phyloP scores from a whole-genome alignment of 805 yeast species.

The Candida qinlingensis region DNA sequence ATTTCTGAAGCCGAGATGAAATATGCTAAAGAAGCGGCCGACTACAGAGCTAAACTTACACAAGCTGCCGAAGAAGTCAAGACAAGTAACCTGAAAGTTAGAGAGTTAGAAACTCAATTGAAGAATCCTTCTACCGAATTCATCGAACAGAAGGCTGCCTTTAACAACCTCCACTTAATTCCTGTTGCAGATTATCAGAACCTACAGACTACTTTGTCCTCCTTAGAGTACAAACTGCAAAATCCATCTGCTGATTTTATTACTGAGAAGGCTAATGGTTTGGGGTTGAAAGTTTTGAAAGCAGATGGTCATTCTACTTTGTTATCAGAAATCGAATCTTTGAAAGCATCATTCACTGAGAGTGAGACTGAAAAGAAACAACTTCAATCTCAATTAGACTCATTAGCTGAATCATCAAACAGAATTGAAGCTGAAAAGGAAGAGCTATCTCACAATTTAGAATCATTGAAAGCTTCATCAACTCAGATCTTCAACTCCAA shows the following conservation, averaged over 20 bases:
- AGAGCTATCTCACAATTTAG: background rate
- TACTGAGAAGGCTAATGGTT: slow-evolving; percentile 10
- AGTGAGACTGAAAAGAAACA: background rate
- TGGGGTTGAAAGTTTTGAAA: slow-evolving; percentile 12
- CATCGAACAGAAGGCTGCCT: slow-evolving; percentile 25
- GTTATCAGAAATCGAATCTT: slow-evolving; percentile 4
- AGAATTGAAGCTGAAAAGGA: background rate
- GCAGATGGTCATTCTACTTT: slow-evolving; percentile 8
- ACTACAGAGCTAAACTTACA: slow-evolving; percentile 17
- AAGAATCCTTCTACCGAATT: slow-evolving; percentile 28
- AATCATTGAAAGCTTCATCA: background rate
- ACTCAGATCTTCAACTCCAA: slow-evolving; percentile 1
- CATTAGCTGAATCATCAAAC: background rate
- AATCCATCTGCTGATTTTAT: slow-evolving; percentile 16
- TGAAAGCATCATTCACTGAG: background rate
- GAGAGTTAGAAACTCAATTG: slow-evolving; percentile 8
- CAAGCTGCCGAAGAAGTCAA: slow-evolving; percentile 7
- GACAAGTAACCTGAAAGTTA: background rate
- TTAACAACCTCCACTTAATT: slow-evolving; percentile 19
- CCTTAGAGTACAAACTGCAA: slow-evolving; percentile 9
- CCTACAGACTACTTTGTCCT: slow-evolving; percentile 4
- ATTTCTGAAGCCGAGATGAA: slow-evolving; percentile 19
- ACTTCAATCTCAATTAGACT: background rate
- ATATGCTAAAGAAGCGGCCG: slow-evolving; percentile 18
- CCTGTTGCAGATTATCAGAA: slow-evolving; percentile 11